Evolutionary conservation across 345 rosid species (phyloP), one percentile per base, ranked within the genome.

Genomic region (Toxicodendron radicans): DNA sequence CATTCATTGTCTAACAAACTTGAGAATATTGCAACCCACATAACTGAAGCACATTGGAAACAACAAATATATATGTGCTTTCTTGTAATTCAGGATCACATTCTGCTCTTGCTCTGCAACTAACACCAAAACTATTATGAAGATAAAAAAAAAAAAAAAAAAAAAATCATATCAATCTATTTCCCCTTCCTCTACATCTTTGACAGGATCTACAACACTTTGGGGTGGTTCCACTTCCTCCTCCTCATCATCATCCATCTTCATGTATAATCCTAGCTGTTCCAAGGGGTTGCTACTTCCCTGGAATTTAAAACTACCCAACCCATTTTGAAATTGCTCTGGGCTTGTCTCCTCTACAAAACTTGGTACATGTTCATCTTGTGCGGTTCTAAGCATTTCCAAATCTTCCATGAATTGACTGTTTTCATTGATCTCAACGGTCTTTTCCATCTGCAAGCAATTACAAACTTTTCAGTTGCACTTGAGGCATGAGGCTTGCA

Each of bases 401-500:
- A 95, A 74, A 76, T 95, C 97, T 87, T 92, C 84, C 91, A 95
- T 83, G 77, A 91, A 90, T 63, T 76, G 85, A 77, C 94, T 79
- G 71, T 84, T 90, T 82, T 90, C 97, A 30, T 91, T 90, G 75
- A 95, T 95, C 33, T 90, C 95, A 60, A 95, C 99, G 0, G 95
- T 95, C 86, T 90, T 95, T 75, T 95, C 97, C 92, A 95, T 90
- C 99, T 95, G 92, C 75, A 81, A 11, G 69, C 11, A 72, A 20
- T 69, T 74, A 54, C 32, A 18, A 68, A 10, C n/a, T 33, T 71
- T 32, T 76, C 30, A 70, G 71, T 11, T 52, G 32, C 65, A 16
- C 10, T 21, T 54, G 7, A 20, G 58, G 45, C 58, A 4, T 13
- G 18, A 59, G 21, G 58, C 4, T 13, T 2, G 14, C 23, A 10